These are phyloP conservation scores for Komagataella kurtzmanii DNA, from an alignment of 805 yeast species.

Conservation along the genomic window DNA sequence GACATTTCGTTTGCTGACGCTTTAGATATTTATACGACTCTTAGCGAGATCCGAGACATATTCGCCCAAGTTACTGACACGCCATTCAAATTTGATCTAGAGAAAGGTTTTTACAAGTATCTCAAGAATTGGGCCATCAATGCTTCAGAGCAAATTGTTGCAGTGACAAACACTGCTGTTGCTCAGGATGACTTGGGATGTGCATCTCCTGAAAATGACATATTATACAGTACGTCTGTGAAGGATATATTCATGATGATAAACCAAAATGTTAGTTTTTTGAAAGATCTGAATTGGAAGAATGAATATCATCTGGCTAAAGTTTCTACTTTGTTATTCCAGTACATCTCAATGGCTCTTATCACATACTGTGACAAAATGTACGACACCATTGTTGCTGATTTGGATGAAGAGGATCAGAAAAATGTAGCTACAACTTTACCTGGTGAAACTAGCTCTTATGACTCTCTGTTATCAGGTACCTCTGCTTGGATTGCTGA, in stretches of 20 bases:
- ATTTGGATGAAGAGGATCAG: constrained; percentile 19
- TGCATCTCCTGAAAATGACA: constrained; percentile 26
- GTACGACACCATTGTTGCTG: constrained; percentile 24
- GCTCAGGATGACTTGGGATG: constrained; percentile 48
- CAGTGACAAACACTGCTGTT: constrained; percentile 6
- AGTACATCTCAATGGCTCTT: constrained; percentile 45
- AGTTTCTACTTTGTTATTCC: constrained; percentile 43
- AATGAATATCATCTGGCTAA: constrained; percentile 44
- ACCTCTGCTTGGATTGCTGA: constrained; percentile 32
- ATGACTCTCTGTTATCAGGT: neutral
- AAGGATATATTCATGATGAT: constrained; percentile 54
- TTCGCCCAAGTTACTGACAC: neutral
- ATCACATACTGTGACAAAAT: constrained; percentile 28
- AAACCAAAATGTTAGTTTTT: constrained; percentile 36
- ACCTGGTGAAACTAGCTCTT: constrained; percentile 2
- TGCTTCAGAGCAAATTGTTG: neutral
- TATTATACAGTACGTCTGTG: constrained; percentile 46
- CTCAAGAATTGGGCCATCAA: neutral
- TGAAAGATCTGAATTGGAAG: constrained; percentile 45
- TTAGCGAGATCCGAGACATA: neutral
- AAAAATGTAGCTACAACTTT: constrained; percentile 1
- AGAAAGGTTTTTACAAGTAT: neutral
- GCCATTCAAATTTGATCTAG: neutral
- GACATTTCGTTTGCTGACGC: constrained; percentile 9
- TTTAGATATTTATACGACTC: constrained; percentile 10